Evolutionary conservation across 352 stramenopile species (phyloP).

Genomic region (Pythium brassicae): DNA sequence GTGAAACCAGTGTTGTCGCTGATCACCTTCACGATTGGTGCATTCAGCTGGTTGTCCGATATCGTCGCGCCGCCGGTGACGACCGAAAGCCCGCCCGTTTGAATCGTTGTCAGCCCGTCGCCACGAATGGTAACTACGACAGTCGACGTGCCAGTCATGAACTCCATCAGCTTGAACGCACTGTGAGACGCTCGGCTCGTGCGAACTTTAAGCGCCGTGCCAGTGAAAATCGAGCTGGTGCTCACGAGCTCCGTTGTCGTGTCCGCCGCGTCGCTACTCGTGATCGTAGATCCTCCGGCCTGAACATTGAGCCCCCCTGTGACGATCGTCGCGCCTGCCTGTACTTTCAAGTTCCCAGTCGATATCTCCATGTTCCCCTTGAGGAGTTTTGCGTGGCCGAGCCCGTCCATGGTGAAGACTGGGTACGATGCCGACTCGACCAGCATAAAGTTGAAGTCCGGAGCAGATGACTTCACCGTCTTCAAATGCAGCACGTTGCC

Average conservation of each 20-base stretch:
- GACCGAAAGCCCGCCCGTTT: slow-evolving; percentile 30
- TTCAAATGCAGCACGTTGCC: slow-evolving; percentile 59
- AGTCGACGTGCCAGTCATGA: slow-evolving; percentile 20
- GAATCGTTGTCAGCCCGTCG: slow-evolving; percentile 44
- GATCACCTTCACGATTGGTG: slow-evolving; percentile 20
- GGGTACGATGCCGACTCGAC: slow-evolving; percentile 39
- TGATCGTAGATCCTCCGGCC: slow-evolving; percentile 31
- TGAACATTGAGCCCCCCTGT: slow-evolving; percentile 32
- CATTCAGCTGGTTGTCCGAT: slow-evolving; percentile 16
- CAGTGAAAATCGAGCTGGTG: slow-evolving; percentile 24
- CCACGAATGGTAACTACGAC: slow-evolving; percentile 37
- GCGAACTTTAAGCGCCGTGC: slow-evolving; percentile 30
- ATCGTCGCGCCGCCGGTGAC: slow-evolving; percentile 40
- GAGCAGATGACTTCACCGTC: slow-evolving; percentile 43
- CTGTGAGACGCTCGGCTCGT: slow-evolving; percentile 15
- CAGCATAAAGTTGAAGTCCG: slow-evolving; percentile 65
- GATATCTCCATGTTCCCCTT: slow-evolving; percentile 46
- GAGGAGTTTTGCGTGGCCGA: slow-evolving; percentile 43
- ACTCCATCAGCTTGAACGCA: slow-evolving; percentile 45
- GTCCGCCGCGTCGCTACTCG: slow-evolving; percentile 12
- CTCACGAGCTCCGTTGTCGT: slow-evolving; percentile 34
- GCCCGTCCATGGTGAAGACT: slow-evolving; percentile 54
- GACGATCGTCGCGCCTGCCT: slow-evolving; percentile 28
- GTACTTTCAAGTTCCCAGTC: slow-evolving; percentile 45
- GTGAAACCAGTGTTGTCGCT: slow-evolving; percentile 25